Evolutionary conservation across 2,329 filamentous ascomycete genomes (phyloP).

Genomic region (Colletotrichum magnum): DNA sequence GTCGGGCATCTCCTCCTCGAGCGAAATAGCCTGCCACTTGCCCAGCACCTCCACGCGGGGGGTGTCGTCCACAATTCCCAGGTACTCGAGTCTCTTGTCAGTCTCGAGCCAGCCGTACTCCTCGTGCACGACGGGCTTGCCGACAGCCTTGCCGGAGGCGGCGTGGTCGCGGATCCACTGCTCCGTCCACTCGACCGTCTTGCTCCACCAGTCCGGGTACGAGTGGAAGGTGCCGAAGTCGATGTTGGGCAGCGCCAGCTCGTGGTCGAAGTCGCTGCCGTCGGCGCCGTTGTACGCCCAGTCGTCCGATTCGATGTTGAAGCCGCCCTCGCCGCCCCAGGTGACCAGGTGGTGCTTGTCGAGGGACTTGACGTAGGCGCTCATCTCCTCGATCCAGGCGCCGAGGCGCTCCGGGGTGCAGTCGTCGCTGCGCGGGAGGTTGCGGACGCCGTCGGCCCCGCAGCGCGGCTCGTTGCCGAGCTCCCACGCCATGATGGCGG

Average conservation of each 20-base stretch:
- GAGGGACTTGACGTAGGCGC: slow-evolving; percentile 66
- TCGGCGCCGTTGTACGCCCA: slow-evolving; percentile 63
- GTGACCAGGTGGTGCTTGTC: slow-evolving; percentile 68
- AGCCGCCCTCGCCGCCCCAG: slow-evolving; percentile 71
- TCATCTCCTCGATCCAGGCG: slow-evolving; percentile 68
- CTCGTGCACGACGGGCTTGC: slow-evolving; percentile 69
- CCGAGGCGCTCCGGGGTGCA: slow-evolving; percentile 60
- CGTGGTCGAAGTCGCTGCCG: slow-evolving; percentile 67
- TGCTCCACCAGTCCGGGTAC: slow-evolving; percentile 70
- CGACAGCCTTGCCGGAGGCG: slow-evolving; percentile 54
- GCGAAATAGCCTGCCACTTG: slow-evolving; percentile 64
- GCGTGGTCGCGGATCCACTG: slow-evolving; percentile 70
- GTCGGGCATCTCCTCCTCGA: slow-evolving; percentile 64
- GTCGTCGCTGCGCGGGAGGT: slow-evolving; percentile 57
- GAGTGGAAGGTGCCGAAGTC: slow-evolving; percentile 70
- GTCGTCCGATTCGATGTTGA: slow-evolving; percentile 59
- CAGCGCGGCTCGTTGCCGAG: slow-evolving; percentile 73
- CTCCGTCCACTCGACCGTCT: slow-evolving; percentile 65
- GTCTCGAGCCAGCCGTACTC: slow-evolving; percentile 69
- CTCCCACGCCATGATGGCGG: slow-evolving; percentile 77
- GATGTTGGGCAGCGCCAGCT: slow-evolving; percentile 61
- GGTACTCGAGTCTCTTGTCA: slow-evolving; percentile 61
- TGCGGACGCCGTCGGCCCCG: slow-evolving; percentile 60
- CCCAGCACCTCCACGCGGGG: slow-evolving; percentile 61
- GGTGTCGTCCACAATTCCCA: slow-evolving; percentile 57